phyloP scores from a whole-genome alignment of 176 grass and related monocot genomes.

The Chloris gayana region DNA sequence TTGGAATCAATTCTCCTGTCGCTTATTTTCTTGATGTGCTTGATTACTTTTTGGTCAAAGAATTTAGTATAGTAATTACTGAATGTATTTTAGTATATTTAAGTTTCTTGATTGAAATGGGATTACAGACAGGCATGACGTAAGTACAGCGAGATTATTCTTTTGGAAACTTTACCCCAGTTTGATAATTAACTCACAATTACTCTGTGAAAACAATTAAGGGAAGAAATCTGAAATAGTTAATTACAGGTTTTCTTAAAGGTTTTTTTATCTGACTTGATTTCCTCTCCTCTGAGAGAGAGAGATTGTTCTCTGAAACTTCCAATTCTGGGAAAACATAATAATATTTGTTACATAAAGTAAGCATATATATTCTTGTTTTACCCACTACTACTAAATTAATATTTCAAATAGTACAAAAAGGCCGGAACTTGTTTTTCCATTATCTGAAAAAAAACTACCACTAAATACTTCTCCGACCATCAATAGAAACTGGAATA shows the following conservation, averaged over 20 bases:
- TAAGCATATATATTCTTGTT: not conserved
- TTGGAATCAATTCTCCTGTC: not conserved
- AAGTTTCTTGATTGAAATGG: not conserved
- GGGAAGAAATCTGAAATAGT: not conserved
- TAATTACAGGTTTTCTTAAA: not conserved
- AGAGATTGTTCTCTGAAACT: not conserved
- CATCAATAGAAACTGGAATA: not conserved
- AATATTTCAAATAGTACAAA: no score
- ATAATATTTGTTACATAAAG: not conserved
- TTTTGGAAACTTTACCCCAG: not conserved
- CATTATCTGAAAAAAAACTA: no score
- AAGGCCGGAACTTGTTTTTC: no score
- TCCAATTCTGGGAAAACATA: not conserved
- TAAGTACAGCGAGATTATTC: not conserved
- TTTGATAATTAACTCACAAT: not conserved
- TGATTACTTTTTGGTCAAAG: not conserved
- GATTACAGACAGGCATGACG: not conserved
- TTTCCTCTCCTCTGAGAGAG: no score
- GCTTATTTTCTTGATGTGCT: not conserved
- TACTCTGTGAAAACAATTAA: not conserved
- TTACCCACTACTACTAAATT: not conserved
- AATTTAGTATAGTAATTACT: not conserved
- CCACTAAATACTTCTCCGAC: not conserved
- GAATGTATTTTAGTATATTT: not conserved
- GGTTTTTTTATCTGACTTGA: not conserved